Evolutionary conservation across 371 early-diverging fungal species (phyloP).

Genomic region (Mortierella sp.): DNA sequence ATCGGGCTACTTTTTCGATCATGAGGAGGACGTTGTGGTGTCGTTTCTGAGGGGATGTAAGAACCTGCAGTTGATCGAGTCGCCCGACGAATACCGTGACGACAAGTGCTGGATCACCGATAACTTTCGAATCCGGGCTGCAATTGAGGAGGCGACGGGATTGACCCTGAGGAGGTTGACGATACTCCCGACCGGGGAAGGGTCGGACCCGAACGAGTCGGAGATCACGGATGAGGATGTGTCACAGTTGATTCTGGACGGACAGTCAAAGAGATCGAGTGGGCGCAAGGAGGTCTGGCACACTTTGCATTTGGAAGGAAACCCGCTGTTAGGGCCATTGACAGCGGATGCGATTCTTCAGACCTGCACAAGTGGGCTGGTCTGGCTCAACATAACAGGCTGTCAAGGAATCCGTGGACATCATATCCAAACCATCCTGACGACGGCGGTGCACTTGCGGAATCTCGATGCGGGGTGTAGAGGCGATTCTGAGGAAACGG

Average conservation of each 20-base stretch:
- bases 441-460: background rate
- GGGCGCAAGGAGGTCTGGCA: slow-evolving; percentile 6
- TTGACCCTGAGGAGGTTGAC: background rate
- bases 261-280: background rate
- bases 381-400: background rate
- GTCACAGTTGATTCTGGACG: background rate
- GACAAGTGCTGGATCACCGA: slow-evolving; percentile 7
- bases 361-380: background rate
- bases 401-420: slow-evolving; percentile 2
- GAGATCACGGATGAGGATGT: slow-evolving; percentile 3
- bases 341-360: background rate
- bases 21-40: background rate
- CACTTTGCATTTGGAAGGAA: background rate
- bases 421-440: background rate
- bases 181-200: background rate
- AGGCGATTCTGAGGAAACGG: background rate
- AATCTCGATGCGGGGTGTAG: background rate
- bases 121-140: background rate
- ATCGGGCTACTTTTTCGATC: background rate
- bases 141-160: background rate
- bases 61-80: background rate
- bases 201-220: background rate
- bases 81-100: background rate
- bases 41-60: background rate
- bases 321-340: background rate